Base-by-base conservation (phyloP, 225 moss, liverwort and hornwort species). In the Polytrichum commune region DNA sequence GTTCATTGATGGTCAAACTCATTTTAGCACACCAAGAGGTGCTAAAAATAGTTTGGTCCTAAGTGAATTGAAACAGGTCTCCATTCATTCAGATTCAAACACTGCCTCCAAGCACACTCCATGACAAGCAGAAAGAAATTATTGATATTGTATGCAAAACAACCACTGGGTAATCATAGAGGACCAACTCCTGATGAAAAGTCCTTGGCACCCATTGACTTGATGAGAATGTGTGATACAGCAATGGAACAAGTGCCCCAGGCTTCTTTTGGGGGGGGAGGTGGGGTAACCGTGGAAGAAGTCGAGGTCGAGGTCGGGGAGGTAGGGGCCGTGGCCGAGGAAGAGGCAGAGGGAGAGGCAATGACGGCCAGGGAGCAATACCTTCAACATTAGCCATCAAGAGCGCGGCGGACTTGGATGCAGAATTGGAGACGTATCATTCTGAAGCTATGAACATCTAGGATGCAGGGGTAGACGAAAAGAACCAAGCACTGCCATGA, bases 401-500 rank as follows among this genome's bases (percentile, higher is more conserved):
- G 79, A 83, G 89, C 74, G 96, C 91, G 3, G 88, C 86, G 26
- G 92, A 92, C 71, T 86, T 97, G 30, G 94, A 97, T 79, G 92
- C 90, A 4, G 96, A 97, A 70, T 81, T 97, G 84, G 92, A 97
- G 71, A 86, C 66, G 4, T 94, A 97, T 61, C 96, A 97, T 77
- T 82, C 92, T 0, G 89, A 91, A 72, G 96, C 91, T 64, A 97
- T 92, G 96, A 91, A 92, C 80, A 89, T 85, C 27, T 83, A 76
- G 30, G 69, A 58, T 58, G 5, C n/a, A 58, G 10, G 57, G 57
- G 5, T 57, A 57, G 58, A 58, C 6, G 6, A 58, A 33, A 10
- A 38, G 2, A 46, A 7, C 32, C 32, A 32, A 32, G 8, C 32
- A 32, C 8, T 32, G 32, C 8, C 32, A 7, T 8, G 8, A 46